Base-by-base conservation (phyloP, 768 basidiomycete genomes). In the Polyporus arcularius region DNA sequence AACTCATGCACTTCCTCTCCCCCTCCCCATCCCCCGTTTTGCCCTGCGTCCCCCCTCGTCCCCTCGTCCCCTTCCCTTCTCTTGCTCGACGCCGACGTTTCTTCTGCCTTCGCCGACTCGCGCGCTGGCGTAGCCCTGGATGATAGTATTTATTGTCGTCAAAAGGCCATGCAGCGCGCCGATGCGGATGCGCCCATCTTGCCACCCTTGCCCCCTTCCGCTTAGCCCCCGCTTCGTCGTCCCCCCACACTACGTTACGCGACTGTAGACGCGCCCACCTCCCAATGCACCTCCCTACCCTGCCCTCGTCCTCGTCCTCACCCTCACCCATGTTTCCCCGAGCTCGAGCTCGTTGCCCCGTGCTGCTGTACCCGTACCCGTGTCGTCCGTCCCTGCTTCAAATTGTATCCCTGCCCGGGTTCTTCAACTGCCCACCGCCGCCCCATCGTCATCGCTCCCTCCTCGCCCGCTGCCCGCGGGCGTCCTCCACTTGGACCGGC, bases 101-200 rank as follows among this genome's bases (percentile, higher is more conserved):
- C 35, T 35, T 35, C 35, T 35, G 35, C 35, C 35, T 35, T 11
- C 35, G 35, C 35, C 35, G 35, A 11, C 7, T 35, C 46, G 18
- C 55, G 14, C 38, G 15, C 56, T 31, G 42, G 26, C 49, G 49
- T 51, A 32, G 15, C 16, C 45, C 61, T 45, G 56, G 51, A 62
- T 62, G 60, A 18, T 48, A 50, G 31, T 62, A 62, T 62, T 62
- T 62, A 62, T 62, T 11, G 26, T 48, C 26, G 60, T 41, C 52
- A 62, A 62, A 62, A 62, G 55, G 56, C 55, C 38, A 26, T 21
- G 42, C 42, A 15, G 42, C 42, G 42, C 42, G 15, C 42, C 15
- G 15, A 18, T 14, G 30, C 55, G 54, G 53, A 8, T 35, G 50
- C 50, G 15, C 30, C 50, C 50, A 39, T 52, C 38, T 31, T 35